Conservation (phyloP, 495 filamentous ascomycete genomes). For the Collariella sp. region DNA sequence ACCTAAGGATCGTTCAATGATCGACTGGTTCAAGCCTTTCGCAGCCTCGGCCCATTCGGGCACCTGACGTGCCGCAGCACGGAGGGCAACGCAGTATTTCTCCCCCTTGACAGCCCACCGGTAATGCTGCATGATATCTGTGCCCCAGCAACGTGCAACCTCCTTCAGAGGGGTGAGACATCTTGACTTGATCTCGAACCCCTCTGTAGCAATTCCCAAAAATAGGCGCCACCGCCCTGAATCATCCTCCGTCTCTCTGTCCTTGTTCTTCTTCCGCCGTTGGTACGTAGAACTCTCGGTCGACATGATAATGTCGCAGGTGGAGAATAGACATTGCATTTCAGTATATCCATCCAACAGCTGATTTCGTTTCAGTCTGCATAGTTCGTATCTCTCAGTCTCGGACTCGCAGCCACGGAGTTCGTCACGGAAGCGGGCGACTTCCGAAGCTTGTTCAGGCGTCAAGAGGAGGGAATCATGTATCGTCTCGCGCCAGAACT, state of each 20-base stretch:
- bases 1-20: background rate
- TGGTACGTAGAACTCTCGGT: background rate
- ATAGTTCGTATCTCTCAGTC: background rate
- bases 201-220: background rate
- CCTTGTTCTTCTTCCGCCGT: background rate
- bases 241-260: background rate
- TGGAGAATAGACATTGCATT: background rate
- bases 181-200: background rate
- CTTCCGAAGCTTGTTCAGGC: background rate
- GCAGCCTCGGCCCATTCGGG: background rate
- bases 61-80: background rate
- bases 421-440: background rate
- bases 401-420: background rate
- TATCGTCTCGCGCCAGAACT: slow-evolving; percentile 31
- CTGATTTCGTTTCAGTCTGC: background rate
- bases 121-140: background rate
- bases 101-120: background rate
- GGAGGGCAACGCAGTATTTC: background rate
- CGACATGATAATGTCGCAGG: background rate
- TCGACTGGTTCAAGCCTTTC: background rate
- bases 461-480: background rate
- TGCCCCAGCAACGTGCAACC: background rate
- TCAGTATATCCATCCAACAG: background rate
- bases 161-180: background rate
- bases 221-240: background rate